Conservation (phyloP, 441 rosid species). For the Biscutella laevigata region DNA sequence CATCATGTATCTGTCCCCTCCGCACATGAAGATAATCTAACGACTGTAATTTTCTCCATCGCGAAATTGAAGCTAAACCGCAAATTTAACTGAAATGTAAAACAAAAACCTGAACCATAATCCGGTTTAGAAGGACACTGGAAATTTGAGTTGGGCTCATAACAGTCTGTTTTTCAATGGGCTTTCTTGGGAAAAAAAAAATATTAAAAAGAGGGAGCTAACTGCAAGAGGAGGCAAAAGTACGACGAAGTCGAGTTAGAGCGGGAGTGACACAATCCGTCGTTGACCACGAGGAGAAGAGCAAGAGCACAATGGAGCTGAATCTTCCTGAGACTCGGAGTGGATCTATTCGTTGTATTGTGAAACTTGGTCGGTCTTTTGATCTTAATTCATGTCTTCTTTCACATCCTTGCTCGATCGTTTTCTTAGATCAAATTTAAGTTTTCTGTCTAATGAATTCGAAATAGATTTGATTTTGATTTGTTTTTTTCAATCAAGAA, state of each 20-base stretch:
- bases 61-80: conserved; percentile 15
- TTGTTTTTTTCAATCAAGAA: not conserved
- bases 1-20: conserved; percentile 13
- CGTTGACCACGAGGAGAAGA: conserved; percentile 15
- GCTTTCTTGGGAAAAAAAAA: not conserved
- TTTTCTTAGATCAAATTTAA: not conserved
- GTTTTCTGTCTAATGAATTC: not conserved
- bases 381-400: not conserved
- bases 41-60: not conserved
- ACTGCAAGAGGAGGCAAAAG: conserved; percentile 1
- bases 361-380: conserved; percentile 58
- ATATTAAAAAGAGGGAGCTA: not conserved
- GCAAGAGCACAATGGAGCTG: conserved; percentile 14
- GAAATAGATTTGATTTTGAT: conserved; percentile 2
- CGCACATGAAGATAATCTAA: not conserved
- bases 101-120: not conserved
- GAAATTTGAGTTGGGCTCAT: not conserved
- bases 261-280: conserved; percentile 15
- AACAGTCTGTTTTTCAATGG: not conserved
- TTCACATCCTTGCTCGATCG: not conserved
- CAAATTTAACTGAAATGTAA: not conserved
- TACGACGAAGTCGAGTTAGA: conserved; percentile 14
- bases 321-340: conserved; percentile 13
- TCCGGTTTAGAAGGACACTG: conserved; percentile 2
- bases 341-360: conserved; percentile 73